These are phyloP conservation scores for Schizophyllum commune DNA, from an alignment of 1,284 basidiomycete species.

Conservation along the genomic window DNA sequence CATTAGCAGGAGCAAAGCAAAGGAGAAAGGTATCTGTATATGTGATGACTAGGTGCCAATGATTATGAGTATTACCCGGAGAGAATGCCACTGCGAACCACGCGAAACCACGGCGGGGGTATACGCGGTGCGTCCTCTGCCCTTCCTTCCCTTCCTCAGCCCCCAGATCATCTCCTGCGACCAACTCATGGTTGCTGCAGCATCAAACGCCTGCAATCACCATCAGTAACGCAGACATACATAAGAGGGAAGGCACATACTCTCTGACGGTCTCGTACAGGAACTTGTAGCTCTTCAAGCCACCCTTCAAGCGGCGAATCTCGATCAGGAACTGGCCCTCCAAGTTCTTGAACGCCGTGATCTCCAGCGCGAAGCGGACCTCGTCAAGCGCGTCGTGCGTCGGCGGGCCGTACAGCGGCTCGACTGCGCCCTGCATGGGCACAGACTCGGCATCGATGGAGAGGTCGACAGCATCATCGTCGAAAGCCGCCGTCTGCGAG, in stretches of 20 bases:
- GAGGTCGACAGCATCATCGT: constrained; percentile 24
- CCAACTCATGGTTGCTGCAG: background rate
- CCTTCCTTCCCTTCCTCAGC: background rate
- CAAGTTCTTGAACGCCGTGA: constrained; percentile 12
- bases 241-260: constrained; percentile 1
- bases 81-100: background rate
- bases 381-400: constrained; percentile 13
- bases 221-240: background rate
- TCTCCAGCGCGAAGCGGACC: constrained; percentile 14
- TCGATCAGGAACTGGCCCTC: constrained; percentile 14
- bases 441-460: constrained; percentile 38
- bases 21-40: background rate
- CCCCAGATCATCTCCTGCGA: background rate
- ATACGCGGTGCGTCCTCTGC: background rate
- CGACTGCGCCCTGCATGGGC: constrained; percentile 23
- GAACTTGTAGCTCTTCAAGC: constrained; percentile 16
- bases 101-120: background rate
- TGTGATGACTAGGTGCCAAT: background rate
- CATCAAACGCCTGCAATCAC: background rate
- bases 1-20: background rate
- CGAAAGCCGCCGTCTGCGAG: constrained; percentile 59
- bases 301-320: constrained; percentile 13
- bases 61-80: background rate
- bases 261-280: constrained; percentile 14
- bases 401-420: constrained; percentile 12